phyloP scores from a whole-genome alignment of 495 filamentous ascomycete genomes.

The Xylaria sp. region DNA sequence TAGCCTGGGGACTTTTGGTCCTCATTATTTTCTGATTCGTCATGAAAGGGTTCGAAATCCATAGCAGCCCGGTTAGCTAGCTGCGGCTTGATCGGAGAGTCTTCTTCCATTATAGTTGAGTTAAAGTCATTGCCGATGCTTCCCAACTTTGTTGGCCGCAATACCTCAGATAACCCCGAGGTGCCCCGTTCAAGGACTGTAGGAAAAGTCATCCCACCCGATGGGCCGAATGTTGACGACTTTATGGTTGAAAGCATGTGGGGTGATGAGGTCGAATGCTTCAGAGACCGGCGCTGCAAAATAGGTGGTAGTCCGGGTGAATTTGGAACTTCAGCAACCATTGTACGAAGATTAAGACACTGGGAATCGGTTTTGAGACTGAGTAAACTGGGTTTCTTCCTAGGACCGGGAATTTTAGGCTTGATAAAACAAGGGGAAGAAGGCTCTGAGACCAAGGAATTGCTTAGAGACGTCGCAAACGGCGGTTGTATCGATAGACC shows the following conservation, averaged over 20 bases:
- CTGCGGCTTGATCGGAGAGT: slow-evolving; percentile 71
- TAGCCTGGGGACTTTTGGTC: slow-evolving; percentile 92
- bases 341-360: slow-evolving; percentile 49
- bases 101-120: slow-evolving; percentile 73
- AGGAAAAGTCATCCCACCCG: slow-evolving; percentile 61
- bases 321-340: slow-evolving; percentile 48
- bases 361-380: slow-evolving; percentile 67
- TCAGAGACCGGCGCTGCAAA: slow-evolving; percentile 60
- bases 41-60: slow-evolving; percentile 57
- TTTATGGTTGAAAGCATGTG: slow-evolving; percentile 61
- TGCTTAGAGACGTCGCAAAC: slow-evolving; percentile 50
- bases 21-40: slow-evolving; percentile 60
- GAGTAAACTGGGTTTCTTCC: slow-evolving; percentile 79
- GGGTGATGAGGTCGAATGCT: slow-evolving; percentile 63
- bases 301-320: slow-evolving; percentile 57
- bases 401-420: slow-evolving; percentile 69
- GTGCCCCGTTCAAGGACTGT: slow-evolving; percentile 57
- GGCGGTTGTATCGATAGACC: slow-evolving; percentile 89
- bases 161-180: slow-evolving; percentile 54
- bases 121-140: slow-evolving; percentile 36
- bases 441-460: slow-evolving; percentile 68
- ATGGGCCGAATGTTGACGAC: slow-evolving; percentile 59
- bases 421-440: slow-evolving; percentile 83
- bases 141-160: slow-evolving; percentile 53
- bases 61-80: slow-evolving; percentile 60